Evolutionary conservation across 192 early-diverging fungal species (phyloP), one percentile per base, ranked within the genome.

Genomic region (Rhizophagus sp.): DNA sequence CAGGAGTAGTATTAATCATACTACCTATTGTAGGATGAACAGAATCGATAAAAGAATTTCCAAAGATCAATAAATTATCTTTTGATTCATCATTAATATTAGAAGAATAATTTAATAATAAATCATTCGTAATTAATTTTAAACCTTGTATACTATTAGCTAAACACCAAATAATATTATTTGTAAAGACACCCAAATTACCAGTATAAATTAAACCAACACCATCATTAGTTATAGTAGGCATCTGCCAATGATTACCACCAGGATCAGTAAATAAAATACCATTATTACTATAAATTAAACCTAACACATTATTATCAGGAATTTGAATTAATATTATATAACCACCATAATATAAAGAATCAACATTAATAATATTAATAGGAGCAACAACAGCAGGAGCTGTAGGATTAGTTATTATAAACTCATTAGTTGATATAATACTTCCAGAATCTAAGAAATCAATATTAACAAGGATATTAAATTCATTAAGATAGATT

Each of bases 271-370:
- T 10, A 47, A 66, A n/a, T 33, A 66, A 13, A 3, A 33, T 34
- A 66, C 64, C 64, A 33, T 27, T 33, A 27, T 66, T 27, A 66
- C 30, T 36, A 70, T 70, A 39, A 17, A n/a, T 39, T 39, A 39
- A 70, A 4, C 36, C 68, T 0, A 22, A 2, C 0, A 36, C 1
- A 22, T 15, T 68, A 19, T 4, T 41, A 41, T 41, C 36, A 39
- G 34, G 17, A 39, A 0, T 27, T 66, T 66, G 64, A 30, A 25
- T 66, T 66, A 39, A 39, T 41, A 70, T 36, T 10, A 33, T 19
- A 70, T 70, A 70, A n/a, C 68, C 68, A 39, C 34, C 68, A 39
- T 70, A 15, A 70, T n/a, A 70, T 70, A 39, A 41, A 41, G 12
- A 17, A 44, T 22, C 9, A 17, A 39, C 12, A 41, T 41, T 22